phyloP scores from a whole-genome alignment of 106 monocot genomes.

The Gastrodia elata region DNA sequence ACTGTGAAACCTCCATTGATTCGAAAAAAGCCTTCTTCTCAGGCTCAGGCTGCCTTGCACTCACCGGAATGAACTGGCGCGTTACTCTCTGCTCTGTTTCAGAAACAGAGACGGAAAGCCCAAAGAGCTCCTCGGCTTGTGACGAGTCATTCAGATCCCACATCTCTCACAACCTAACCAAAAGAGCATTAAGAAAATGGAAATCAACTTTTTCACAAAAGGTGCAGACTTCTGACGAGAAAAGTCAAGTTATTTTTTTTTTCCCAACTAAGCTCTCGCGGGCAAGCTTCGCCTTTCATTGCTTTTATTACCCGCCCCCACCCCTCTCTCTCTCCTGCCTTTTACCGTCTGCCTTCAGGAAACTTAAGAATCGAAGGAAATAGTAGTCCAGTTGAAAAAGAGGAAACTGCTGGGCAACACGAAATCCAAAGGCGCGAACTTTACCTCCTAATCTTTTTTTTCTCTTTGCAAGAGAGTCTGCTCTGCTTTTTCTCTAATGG shows the following conservation, averaged over 20 bases:
- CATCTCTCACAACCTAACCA: conserved; percentile 13
- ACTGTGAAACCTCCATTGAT: conserved; percentile 7
- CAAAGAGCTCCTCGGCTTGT: conserved; percentile 2
- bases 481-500: not conserved
- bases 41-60: conserved; percentile 1
- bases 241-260: not conserved
- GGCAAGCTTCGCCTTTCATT: not conserved
- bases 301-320: not conserved
- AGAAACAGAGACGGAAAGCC: not conserved
- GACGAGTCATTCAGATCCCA: conserved; percentile 54
- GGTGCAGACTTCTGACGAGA: not conserved
- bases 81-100: conserved; percentile 14
- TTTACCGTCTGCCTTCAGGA: not conserved
- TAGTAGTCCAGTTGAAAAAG: not conserved
- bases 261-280: no score
- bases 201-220: not conserved
- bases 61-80: conserved; percentile 35
- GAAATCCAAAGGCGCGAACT: not conserved
- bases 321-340: not conserved
- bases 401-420: no score
- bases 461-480: not conserved
- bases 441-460: no score
- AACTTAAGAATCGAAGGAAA: conserved; percentile 7
- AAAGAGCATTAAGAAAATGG: not conserved
- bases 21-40: conserved; percentile 22